phyloP scores from a whole-genome alignment of 441 rosid genomes.

The Breynia disticha region DNA sequence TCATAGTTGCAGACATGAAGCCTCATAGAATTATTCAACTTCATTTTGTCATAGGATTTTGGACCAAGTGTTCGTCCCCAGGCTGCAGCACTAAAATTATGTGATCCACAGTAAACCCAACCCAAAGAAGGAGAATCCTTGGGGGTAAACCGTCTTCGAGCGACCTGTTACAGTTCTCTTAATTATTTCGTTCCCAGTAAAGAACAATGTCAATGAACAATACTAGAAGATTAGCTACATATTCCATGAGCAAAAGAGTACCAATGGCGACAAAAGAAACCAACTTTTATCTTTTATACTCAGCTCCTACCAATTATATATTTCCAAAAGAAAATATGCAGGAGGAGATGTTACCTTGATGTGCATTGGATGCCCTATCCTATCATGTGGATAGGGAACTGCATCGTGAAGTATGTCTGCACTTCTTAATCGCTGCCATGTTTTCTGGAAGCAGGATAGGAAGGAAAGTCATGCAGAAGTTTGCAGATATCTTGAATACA shows the following conservation, averaged over 20 bases:
- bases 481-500: constrained; percentile 1
- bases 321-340: too few species aligned
- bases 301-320: too few species aligned
- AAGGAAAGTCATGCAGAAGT: neutral
- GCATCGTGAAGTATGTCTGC: constrained; percentile 62
- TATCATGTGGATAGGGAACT: constrained; percentile 61
- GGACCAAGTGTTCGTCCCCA: constrained; percentile 58
- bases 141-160: constrained; percentile 58
- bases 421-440: constrained; percentile 71
- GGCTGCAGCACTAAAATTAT: constrained; percentile 89
- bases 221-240: neutral
- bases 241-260: too few species aligned
- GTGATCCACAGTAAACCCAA: constrained; percentile 92
- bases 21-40: constrained; percentile 20
- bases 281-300: too few species aligned
- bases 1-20: constrained; percentile 85
- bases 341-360: constrained; percentile 38
- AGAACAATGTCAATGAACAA: neutral
- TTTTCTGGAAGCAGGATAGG: constrained; percentile 42
- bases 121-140: constrained; percentile 47
- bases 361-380: constrained; percentile 78
- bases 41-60: constrained; percentile 22
- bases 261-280: too few species aligned
- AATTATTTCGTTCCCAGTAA: neutral
- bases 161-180: constrained; percentile 40